Evolutionary conservation across 2,329 filamentous ascomycete genomes (phyloP).

Genomic region (Fusarium coffeatum): DNA sequence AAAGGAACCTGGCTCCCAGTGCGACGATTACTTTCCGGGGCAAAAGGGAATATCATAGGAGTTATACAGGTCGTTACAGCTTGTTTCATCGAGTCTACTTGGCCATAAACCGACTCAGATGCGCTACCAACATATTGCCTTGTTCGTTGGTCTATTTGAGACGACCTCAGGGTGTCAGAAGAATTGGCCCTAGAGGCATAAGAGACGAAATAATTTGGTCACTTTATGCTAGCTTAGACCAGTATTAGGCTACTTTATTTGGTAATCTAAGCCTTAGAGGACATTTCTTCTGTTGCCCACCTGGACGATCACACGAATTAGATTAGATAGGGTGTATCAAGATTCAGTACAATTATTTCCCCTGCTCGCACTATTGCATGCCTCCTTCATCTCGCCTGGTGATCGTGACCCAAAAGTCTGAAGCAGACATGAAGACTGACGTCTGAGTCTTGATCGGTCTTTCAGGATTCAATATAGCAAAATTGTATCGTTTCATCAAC

Average conservation of each 20-base stretch:
- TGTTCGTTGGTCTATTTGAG: not conserved
- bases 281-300: too few species aligned
- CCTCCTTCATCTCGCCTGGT: conserved; percentile 32
- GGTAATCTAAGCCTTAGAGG: too few species aligned
- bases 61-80: not conserved
- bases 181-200: too few species aligned
- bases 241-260: too few species aligned
- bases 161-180: not conserved
- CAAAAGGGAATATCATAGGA: not conserved
- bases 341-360: not conserved
- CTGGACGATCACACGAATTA: not conserved
- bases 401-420: conserved; percentile 52
- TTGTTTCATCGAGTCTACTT: not conserved
- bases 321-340: not conserved
- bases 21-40: too few species aligned
- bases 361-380: too few species aligned
- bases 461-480: conserved; percentile 50
- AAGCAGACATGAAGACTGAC: conserved; percentile 52
- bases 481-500: conserved; percentile 51
- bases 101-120: not conserved
- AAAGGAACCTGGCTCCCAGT: not conserved
- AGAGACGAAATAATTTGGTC: too few species aligned
- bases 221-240: too few species aligned
- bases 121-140: not conserved
- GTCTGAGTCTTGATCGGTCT: conserved; percentile 50